phyloP scores from a whole-genome alignment of 1,139 yeast species.

The Magnusiomyces paraingens region DNA sequence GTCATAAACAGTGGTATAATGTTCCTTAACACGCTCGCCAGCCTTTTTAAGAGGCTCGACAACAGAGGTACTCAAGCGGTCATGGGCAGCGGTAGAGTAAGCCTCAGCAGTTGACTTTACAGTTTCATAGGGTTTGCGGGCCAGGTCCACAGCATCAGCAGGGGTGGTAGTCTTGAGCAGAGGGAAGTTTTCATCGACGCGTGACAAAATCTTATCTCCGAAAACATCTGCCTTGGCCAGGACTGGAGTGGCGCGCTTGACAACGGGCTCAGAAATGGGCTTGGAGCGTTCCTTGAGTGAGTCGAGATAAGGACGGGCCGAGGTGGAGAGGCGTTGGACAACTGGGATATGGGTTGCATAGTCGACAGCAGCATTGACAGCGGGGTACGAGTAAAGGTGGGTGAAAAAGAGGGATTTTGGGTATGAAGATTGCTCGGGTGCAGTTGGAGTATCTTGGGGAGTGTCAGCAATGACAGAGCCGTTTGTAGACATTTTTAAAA shows the following conservation, averaged over 20 bases:
- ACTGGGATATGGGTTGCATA: conserved; percentile 55
- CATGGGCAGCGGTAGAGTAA: conserved; percentile 28
- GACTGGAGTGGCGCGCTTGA: conserved; percentile 30
- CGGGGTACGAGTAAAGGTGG: conserved; percentile 47
- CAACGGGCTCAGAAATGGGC: conserved; percentile 31
- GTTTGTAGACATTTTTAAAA: conserved; percentile 3
- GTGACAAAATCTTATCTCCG: conserved; percentile 32
- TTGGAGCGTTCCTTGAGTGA: conserved; percentile 32
- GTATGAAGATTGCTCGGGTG: neutral
- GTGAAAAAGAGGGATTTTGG: conserved; percentile 31
- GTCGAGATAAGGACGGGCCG: conserved; percentile 51
- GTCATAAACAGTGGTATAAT: conserved; percentile 39
- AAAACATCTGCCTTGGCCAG: conserved; percentile 31
- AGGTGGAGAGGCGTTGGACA: conserved; percentile 50
- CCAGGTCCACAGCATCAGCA: conserved; percentile 30
- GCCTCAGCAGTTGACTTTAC: conserved; percentile 26
- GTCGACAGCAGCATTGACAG: conserved; percentile 54
- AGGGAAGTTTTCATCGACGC: conserved; percentile 34
- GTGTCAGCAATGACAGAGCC: conserved; percentile 7
- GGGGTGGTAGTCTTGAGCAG: conserved; percentile 33
- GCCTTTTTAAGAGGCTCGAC: conserved; percentile 31
- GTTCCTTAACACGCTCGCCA: conserved; percentile 29
- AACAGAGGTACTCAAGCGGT: conserved; percentile 26
- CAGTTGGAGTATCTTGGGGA: neutral
- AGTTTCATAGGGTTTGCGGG: conserved; percentile 30